Base-by-base conservation (phyloP, 192 early-diverging fungal species). In the Powellomyces hirtus region DNA sequence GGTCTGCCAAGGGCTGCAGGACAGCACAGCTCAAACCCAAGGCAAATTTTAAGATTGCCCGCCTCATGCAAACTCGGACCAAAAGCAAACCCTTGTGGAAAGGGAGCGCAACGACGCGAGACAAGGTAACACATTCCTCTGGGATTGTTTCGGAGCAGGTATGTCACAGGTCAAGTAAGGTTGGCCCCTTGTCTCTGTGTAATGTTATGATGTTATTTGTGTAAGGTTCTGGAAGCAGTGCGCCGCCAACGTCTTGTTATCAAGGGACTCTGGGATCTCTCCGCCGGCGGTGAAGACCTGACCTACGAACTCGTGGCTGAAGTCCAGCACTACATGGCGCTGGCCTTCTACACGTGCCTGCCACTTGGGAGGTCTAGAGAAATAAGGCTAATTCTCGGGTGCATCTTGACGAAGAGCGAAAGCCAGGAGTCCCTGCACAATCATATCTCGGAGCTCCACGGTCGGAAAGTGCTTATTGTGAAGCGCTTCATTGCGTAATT, bases 141-240 rank as follows among this genome's bases (percentile, higher is more conserved):
- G 59, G 59, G 38, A 64, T 64, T 33, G 30, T 64, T 11, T 64
- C 42, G 62, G 62, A 64, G 34, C 62, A 64, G 62, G 62, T 64
- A 56, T 31, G 4, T 56, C 16, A 3, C 6, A 56, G 18, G 26
- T 18, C 5, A 7, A 2, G 26, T 24, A 29, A 29, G 33, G 7
- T 26, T 27, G 20, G 20, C 34, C 26, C 7, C 34, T n/a, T n/a
- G n/a, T n/a, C n/a, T n/a, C n/a, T 57, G 2, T 6, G 26, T 27
- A 20, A 2, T 37, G 14, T 38, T 37, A 33, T 40, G 35, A 38
- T 40, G 37, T 36, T 7, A 4, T 31, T 37, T 37, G 14, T 40
- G n/a, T 5, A 13, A 64, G 62, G 20, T 49, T 27, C 45, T 64
- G 4, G 62, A 64, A 64, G 40, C 37, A 8, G 59, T 61, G 37